Base-by-base conservation (phyloP, 352 stramenopile species). In the Pythium rhizo-oryzae region DNA sequence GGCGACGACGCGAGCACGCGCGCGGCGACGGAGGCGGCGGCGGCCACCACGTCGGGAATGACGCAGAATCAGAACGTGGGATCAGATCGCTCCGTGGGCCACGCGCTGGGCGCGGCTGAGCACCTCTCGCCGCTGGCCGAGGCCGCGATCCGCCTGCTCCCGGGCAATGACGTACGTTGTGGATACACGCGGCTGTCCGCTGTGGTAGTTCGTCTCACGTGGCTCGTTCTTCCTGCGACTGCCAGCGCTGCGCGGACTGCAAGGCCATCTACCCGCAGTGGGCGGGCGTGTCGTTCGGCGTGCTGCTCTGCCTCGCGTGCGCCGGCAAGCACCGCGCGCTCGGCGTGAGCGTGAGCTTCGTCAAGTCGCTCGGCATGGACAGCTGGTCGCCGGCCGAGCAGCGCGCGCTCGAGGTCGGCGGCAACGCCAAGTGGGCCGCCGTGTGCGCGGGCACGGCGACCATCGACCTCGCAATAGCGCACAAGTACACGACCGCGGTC, bases 351-450 rank as follows among this genome's bases (percentile, higher is more conserved):
- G 82, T 84, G 59, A 94, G 85, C 72, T 91, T 94, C 62, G 86
- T 96, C 74, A 93, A 94, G 78, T 94, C 86, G 11, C 56, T 96
- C 12, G 73, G 66, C 18, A 94, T 96, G 85, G 88, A 96, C 62
- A 77, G 69, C 11, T 96, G 88, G 86, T 80, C 82, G 11, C 21
- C 58, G 9, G 73, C 24, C 6, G 84, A 96, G 57, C 71, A 81
- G 13, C 76, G 79, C 21, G 66, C 72, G 18, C 70, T 96, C n/a
- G 82, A 93, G 69, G 53, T 74, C n/a, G 86, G 85, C 19, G 85
- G 87, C 25, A 96, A 94, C 52, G 87, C 80, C 56, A 96, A 96
- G 69, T 96, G 87, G 87, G 54, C 75, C 23, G 84, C 84, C 7
- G 84, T 96, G 16, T 96, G 87, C 65, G 54, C 74, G 12, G 87